Base-by-base conservation (phyloP, 1,139 yeast genomes). In the Sugiyamaella novakii region DNA sequence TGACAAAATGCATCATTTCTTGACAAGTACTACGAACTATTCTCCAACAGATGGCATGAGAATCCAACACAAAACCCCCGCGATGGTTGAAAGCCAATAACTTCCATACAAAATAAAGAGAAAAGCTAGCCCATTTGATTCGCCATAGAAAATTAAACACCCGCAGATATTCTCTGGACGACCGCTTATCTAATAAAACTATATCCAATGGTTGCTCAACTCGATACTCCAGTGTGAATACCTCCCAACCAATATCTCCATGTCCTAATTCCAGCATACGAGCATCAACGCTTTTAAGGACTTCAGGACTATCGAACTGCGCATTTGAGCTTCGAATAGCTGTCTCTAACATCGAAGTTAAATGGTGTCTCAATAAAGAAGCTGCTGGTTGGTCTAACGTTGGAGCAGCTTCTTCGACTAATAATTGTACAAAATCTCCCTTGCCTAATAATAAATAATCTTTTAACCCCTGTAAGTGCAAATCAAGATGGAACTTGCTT, bases 131-230 rank as follows among this genome's bases (percentile, higher is more conserved):
- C 54, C 87, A 83, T 54, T 83, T 79, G 37, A 91, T 69, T 55
- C 84, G 79, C 91, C 97, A 87, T 33, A 92, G 66, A 61, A 89
- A 87, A 61, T 89, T 87, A 70, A 92, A 92, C 58, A 91, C 79
- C 59, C 87, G 79, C 48, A 88, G 72, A 63, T 92, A 92, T 55
- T 84, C 88, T 43, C 74, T 75, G 35, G 75, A 72, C 3, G 79
- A 62, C 31, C 48, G 51, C 11, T 58, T 54, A 50, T 71, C 71
- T 37, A 73, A 53, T 4, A 73, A 56, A 6, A 69, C 70, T 21
- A 60, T 56, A 35, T 70, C 71, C 34, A 74, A 15, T 80, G 91
- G 62, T 14, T 78, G 67, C 43, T 79, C 84, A 3, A 88, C 72
- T 46, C 82, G 75, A 64, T 87, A 92, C 62, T 89, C 97, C 42